phyloP scores from a whole-genome alignment of 257 asterid genomes.

The Rhazya stricta region DNA sequence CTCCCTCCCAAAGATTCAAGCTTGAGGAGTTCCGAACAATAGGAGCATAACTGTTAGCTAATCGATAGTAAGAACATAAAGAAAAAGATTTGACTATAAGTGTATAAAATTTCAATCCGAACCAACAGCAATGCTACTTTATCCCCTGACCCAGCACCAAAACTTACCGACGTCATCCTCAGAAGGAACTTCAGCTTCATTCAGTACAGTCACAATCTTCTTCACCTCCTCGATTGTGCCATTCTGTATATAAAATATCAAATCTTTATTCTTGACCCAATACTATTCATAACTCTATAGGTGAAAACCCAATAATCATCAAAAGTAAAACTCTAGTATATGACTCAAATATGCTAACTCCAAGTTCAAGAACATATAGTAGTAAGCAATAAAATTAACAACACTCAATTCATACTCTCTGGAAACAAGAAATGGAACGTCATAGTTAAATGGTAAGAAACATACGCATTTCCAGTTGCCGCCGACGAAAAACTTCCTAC shows the following conservation, averaged over 20 bases:
- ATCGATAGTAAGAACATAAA: too few species aligned
- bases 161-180: constrained; percentile 38
- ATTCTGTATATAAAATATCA: constrained; percentile 15
- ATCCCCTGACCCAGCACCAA: background rate
- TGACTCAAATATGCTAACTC: background rate
- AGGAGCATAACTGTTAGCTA: too few species aligned
- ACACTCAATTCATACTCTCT: background rate
- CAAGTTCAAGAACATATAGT: background rate
- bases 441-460: too few species aligned
- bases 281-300: background rate
- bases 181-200: constrained; percentile 41
- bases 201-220: constrained; percentile 32
- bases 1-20: too few species aligned
- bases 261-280: background rate
- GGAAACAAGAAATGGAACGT: background rate
- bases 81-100: background rate
- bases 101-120: background rate
- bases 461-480: constrained; percentile 49
- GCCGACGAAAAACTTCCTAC: constrained; percentile 37
- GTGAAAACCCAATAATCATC: background rate
- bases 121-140: background rate
- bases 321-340: background rate
- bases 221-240: constrained; percentile 36
- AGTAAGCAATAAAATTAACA: background rate
- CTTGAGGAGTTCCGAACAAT: too few species aligned